Evolutionary conservation across 2,329 filamentous ascomycete genomes (phyloP).

Genomic region (Hortaea werneckii): DNA sequence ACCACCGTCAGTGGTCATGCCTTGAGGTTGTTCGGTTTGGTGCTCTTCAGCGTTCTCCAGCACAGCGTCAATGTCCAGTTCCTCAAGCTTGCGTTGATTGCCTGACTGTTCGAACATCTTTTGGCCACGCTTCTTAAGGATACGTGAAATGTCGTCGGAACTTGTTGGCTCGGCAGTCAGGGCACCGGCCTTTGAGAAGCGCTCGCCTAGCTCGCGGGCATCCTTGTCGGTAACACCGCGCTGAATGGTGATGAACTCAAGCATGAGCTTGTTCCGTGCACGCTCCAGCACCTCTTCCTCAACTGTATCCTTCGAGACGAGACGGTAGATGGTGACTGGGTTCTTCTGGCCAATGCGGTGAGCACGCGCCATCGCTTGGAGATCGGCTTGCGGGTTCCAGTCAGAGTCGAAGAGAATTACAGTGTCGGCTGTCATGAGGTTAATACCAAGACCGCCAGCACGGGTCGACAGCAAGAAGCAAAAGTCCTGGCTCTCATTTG

Average conservation of each 20-base stretch:
- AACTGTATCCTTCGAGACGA: conserved; percentile 96
- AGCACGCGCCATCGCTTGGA: conserved; percentile 96
- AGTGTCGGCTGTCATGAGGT: conserved; percentile 96
- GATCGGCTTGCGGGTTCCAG: conserved; percentile 96
- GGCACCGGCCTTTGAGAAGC: conserved; percentile 55
- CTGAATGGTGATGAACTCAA: conserved; percentile 96
- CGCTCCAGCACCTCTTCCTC: conserved; percentile 96
- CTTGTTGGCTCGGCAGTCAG: conserved; percentile 67
- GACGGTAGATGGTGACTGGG: conserved; percentile 88
- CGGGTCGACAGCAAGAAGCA: conserved; percentile 92
- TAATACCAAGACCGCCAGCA: conserved; percentile 95
- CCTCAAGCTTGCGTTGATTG: conserved; percentile 92
- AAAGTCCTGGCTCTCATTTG: conserved; percentile 90
- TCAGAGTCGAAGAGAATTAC: conserved; percentile 97
- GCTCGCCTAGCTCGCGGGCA: conserved; percentile 70
- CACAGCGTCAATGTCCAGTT: conserved; percentile 94
- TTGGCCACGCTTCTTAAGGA: conserved; percentile 94
- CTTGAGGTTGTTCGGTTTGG: conserved; percentile 88
- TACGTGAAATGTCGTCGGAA: conserved; percentile 88
- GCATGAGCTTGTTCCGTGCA: conserved; percentile 90
- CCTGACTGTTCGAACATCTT: conserved; percentile 98
- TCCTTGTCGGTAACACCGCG: conserved; percentile 93
- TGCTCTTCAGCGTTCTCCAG: conserved; percentile 95
- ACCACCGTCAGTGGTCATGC: conserved; percentile 89
- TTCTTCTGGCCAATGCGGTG: conserved; percentile 96